Evolutionary conservation across 805 yeast species (phyloP).

Genomic region (Myxozyma nipponensis): DNA sequence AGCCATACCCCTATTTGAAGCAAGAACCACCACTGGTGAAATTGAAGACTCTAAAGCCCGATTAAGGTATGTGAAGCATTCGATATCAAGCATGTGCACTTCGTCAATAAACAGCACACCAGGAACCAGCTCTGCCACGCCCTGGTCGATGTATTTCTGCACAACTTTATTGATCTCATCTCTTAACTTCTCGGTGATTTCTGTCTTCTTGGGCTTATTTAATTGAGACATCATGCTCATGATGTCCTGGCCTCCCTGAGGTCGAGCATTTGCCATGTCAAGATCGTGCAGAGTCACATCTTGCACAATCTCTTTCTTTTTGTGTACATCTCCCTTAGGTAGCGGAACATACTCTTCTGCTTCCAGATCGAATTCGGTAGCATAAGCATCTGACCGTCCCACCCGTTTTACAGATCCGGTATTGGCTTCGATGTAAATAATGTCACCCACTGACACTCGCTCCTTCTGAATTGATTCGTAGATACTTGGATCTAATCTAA

Average conservation of each 20-base stretch:
- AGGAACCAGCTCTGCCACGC: constrained; percentile 93
- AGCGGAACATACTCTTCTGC: constrained; percentile 97
- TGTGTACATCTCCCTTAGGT: constrained; percentile 98
- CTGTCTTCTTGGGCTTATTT: constrained; percentile 71
- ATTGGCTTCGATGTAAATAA: constrained; percentile 90
- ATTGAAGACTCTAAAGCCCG: constrained; percentile 95
- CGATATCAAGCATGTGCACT: constrained; percentile 97
- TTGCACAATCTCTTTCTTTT: constrained; percentile 91
- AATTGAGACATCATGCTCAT: constrained; percentile 96
- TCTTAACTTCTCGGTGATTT: constrained; percentile 90
- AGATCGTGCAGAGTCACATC: constrained; percentile 97
- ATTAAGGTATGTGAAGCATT: constrained; percentile 90
- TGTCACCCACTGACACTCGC: constrained; percentile 95
- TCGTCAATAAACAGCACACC: constrained; percentile 98
- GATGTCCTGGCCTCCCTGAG: constrained; percentile 98
- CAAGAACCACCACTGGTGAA: constrained; percentile 93
- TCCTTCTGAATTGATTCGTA: constrained; percentile 74
- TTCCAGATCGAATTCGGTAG: constrained; percentile 98
- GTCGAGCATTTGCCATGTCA: constrained; percentile 94
- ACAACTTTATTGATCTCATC: constrained; percentile 95
- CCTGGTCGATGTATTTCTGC: constrained; percentile 98
- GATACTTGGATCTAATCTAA: constrained; percentile 43
- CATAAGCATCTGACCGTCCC: constrained; percentile 93
- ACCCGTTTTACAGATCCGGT: constrained; percentile 90
- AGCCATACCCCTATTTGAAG: constrained; percentile 98